These are phyloP conservation scores for Pleurotus pulmonarius DNA, from an alignment of 768 basidiomycete species.

Conservation along the genomic window DNA sequence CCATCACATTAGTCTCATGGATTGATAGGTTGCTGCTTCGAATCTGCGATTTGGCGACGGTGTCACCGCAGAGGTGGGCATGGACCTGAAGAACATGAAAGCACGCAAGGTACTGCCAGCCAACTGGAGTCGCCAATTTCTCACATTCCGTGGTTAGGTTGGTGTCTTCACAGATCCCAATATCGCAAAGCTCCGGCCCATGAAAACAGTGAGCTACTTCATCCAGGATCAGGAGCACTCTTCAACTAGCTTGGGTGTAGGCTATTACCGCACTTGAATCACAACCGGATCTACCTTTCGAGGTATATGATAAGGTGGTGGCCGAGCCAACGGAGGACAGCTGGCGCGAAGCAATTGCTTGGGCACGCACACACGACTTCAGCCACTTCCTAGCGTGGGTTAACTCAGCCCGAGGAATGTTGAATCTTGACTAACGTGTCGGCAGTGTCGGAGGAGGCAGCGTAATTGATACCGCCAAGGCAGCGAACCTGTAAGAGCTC, in stretches of 20 bases:
- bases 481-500: slow-evolving; percentile 76
- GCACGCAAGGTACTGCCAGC: slow-evolving; percentile 67
- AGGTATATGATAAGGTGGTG: slow-evolving; percentile 77
- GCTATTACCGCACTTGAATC: slow-evolving; percentile 77
- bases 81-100: slow-evolving; percentile 93
- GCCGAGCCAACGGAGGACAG: slow-evolving; percentile 92
- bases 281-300: slow-evolving; percentile 72
- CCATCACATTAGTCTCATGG: no score
- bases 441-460: slow-evolving; percentile 86
- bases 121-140: slow-evolving; percentile 6
- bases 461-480: slow-evolving; percentile 94
- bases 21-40: slow-evolving; percentile 70
- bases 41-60: slow-evolving; percentile 89
- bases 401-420: background rate
- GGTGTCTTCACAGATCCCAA: slow-evolving; percentile 92
- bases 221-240: background rate
- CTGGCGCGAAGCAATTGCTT: slow-evolving; percentile 84
- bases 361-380: slow-evolving; percentile 83
- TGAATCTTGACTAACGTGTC: no score
- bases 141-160: slow-evolving; percentile 49
- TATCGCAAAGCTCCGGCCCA: slow-evolving; percentile 74
- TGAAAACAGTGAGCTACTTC: slow-evolving; percentile 62
- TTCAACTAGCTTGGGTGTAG: slow-evolving; percentile 28
- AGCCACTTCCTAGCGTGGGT: slow-evolving; percentile 89
- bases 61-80: slow-evolving; percentile 86